Base-by-base conservation (phyloP, 192 early-diverging fungal species). In the Haplosporangium gracile region DNA sequence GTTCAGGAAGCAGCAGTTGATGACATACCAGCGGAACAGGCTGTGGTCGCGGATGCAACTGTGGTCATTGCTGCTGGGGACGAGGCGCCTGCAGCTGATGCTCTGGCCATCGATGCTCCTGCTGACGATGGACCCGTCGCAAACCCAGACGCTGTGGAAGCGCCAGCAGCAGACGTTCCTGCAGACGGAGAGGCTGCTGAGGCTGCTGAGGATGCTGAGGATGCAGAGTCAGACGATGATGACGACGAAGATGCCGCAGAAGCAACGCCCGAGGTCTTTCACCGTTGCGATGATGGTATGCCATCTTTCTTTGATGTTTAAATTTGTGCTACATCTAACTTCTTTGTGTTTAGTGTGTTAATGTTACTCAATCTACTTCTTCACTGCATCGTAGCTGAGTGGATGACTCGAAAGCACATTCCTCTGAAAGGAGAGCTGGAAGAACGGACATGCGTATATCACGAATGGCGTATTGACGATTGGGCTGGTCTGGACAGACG, bases 401-500 rank as follows among this genome's bases (percentile, higher is more conserved):
- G 78, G 36, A 68, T 87, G 22, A 76, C 88, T 16, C 76, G 57
- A n/a, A 86, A 86, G 53, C 68, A 87, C 40, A 76, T 89, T 43
- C 79, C 84, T 24, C 51, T 77, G 29, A 39, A 82, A 26, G 38
- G 68, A 32, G 88, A 89, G 34, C 60, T 87, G 18, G 88, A 87
- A 74, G 84, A 87, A 11, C 74, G 75, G 24, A 57, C 63, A 42
- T 74, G 68, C 38, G 34, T 75, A n/a, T 79, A 77, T 1, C 79
- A 55, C 79, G 77, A 77, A 38, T 89, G 88, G 88, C 42, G 80
- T n/a, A 76, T 89, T 15, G 55, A 47, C 22, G 78, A 73, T 55
- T 89, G 88, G 88, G 49, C 71, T 18, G 24, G 38, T 24, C 68
- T 89, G 13, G 88, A 86, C 24, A 82, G 78, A 70, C 74, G 88